Base-by-base conservation (phyloP, 1,139 yeast genomes). In the Zygosaccharomyces pseudobailii region DNA sequence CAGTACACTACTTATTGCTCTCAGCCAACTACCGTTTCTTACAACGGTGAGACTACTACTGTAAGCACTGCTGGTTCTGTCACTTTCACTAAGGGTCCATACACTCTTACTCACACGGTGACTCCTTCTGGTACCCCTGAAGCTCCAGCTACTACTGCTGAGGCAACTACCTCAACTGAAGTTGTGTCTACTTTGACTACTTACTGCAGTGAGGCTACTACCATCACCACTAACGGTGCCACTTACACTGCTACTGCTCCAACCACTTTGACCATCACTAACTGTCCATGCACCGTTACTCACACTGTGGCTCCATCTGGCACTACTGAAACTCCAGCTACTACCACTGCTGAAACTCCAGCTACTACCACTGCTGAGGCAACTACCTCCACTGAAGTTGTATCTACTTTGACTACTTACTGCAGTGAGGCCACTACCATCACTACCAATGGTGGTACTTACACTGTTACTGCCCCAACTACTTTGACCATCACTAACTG, bases 171-270 rank as follows among this genome's bases (percentile, higher is more conserved):
- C 27, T 24, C 27, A 2, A 6, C 6, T 24, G 27, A 24, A 24
- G 27, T 24, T 24, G 27, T 24, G 2, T 42, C 22, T 22, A n/a
- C 32, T 42, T 45, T 24, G 41, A 13, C 17, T 13, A 13, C 17
- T 13, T 13, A 13, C 17, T 13, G 17, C 17, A 13, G 17, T 13
- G 17, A 13, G 17, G 17, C 17, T 13, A 13, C 17, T 13, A 13
- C 17, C 17, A 13, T 13, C 17, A 13, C 17, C 2, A 13, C 17
- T 2, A 13, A 13, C 17, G 17, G 17, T 13, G 17, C 2, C 2
- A 63, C 71, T 49, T 73, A 70, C 54, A 62, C 73, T 47, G 66
- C 54, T 54, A 67, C 76, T 55, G 69, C 72, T 55, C 70, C 74
- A 54, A 8, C 17, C 17, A 13, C 17, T 13, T 13, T 56, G 75